Conservation (phyloP, 257 asterid species). For the Fraxinus quadrangulata region DNA sequence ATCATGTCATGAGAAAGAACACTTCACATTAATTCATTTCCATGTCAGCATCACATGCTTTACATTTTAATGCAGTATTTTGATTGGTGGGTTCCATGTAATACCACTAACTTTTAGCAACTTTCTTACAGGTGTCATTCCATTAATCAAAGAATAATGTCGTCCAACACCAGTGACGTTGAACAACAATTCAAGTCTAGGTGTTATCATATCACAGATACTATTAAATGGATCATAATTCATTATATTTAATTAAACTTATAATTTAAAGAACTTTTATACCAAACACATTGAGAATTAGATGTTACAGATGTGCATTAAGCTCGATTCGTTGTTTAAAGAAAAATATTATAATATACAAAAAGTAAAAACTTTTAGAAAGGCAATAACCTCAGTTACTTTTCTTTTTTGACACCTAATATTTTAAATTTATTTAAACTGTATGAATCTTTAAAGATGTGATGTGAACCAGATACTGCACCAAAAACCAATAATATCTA, state of each 20-base stretch:
- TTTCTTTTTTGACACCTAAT: constrained; percentile 9
- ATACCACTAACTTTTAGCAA: constrained; percentile 34
- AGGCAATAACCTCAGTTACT: background rate
- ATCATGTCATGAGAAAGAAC: too few relatives aligned
- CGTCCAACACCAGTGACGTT: too few relatives aligned
- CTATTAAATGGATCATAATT: too few relatives aligned
- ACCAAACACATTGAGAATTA: too few relatives aligned
- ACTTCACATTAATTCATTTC: constrained; percentile 31
- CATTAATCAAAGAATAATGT: background rate
- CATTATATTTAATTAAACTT: too few relatives aligned
- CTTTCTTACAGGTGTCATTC: constrained; percentile 30
- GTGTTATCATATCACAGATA: too few relatives aligned
- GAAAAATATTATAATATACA: too few relatives aligned
- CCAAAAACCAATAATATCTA: constrained; percentile 10
- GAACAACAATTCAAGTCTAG: too few relatives aligned
- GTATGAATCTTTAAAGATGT: constrained; percentile 34
- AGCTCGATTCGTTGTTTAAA: background rate
- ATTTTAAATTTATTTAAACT: constrained; percentile 6
- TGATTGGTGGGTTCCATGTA: constrained; percentile 63
- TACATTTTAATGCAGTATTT: constrained; percentile 12
- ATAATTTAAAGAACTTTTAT: too few relatives aligned
- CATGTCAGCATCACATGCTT: constrained; percentile 62
- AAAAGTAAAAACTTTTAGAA: constrained; percentile 23
- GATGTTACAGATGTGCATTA: background rate
- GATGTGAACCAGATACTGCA: constrained; percentile 44